Base-by-base conservation (phyloP, 805 yeast genomes). In the Yarrowia sp. region DNA sequence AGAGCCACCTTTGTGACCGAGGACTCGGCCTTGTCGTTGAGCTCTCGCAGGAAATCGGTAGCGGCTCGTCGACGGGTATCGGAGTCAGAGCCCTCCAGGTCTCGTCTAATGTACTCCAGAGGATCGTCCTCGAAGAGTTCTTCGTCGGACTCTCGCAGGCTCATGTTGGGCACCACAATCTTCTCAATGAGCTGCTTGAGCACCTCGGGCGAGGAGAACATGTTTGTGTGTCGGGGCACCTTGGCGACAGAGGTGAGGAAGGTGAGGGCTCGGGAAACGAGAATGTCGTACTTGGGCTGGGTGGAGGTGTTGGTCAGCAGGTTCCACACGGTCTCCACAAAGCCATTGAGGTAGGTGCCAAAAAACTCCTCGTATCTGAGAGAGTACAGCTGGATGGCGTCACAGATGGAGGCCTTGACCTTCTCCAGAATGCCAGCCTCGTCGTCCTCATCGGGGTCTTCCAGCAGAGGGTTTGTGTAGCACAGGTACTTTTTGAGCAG, bases 91-190 rank as follows among this genome's bases (percentile, higher is more conserved):
- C 98, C 98, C 78, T 96, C 99, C 55, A 96, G 81, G 77, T 95
- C 99, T 70, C 97, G 84, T 74, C 98, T 85, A 20, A 93, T 93
- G 75, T 84, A 95, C 73, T 91, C 96, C 67, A 95, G 89, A 43
- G 99, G 99, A 75, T 95, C 99, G 78, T 95, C 99, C 78, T 95
- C 99, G 77, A 95, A 94, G 70, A 88, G 78, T 77, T 96, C 99
- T 74, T 91, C 92, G 75, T 95, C 99, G 1, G 89, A 83, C 68
- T 90, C 94, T 74, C 98, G 86, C 69, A 95, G 83, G 12, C 87
- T 84, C 72, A 93, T 87, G 76, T 95, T 95, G 44, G 99, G 99
- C 70, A 95, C 82, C 64, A 95, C 87, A 70, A 95, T 89, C 72
- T 90, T 88, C 73, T 89, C 91, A 4, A 93, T 85, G 60, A 95